These are phyloP conservation scores for Penicillium brevicompactum DNA, from an alignment of 2,329 filamentous ascomycete genomes.

Conservation along the genomic window DNA sequence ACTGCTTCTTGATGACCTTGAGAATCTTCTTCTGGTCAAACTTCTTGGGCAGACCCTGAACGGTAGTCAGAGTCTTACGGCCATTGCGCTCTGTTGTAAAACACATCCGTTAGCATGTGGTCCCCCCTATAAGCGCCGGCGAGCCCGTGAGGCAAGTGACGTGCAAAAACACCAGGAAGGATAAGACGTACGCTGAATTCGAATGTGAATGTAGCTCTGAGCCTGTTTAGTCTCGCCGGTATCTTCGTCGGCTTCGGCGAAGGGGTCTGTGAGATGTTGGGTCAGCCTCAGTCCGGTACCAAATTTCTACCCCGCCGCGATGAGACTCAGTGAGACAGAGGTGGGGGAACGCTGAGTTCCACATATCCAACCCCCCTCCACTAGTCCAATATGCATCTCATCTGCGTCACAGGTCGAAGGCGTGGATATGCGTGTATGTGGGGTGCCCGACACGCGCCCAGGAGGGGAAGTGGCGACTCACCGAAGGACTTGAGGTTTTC, in stretches of 20 bases:
- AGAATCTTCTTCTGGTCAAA: conserved; percentile 99
- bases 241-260: conserved; percentile 99
- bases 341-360: background rate
- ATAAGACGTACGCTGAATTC: conserved; percentile 85
- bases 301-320: conserved; percentile 41
- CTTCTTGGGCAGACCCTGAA: conserved; percentile 98
- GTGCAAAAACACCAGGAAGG: background rate
- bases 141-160: conserved; percentile 1
- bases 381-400: background rate
- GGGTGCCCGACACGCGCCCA: conserved; percentile 8
- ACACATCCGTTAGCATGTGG: conserved; percentile 25
- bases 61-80: conserved; percentile 99
- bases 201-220: conserved; percentile 99
- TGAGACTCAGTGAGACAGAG: conserved; percentile 14
- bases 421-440: conserved; percentile 9
- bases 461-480: conserved; percentile 54
- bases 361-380: background rate
- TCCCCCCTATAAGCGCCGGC: conserved; percentile 8
- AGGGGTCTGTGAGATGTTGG: conserved; percentile 74
- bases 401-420: background rate
- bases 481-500: conserved; percentile 97
- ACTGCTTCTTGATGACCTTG: conserved; percentile 99
- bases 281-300: conserved; percentile 36
- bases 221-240: conserved; percentile 92
- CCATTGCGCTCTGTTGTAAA: conserved; percentile 88